phyloP scores from a whole-genome alignment of 2,329 filamentous ascomycete species.

The Botrytis elliptica region DNA sequence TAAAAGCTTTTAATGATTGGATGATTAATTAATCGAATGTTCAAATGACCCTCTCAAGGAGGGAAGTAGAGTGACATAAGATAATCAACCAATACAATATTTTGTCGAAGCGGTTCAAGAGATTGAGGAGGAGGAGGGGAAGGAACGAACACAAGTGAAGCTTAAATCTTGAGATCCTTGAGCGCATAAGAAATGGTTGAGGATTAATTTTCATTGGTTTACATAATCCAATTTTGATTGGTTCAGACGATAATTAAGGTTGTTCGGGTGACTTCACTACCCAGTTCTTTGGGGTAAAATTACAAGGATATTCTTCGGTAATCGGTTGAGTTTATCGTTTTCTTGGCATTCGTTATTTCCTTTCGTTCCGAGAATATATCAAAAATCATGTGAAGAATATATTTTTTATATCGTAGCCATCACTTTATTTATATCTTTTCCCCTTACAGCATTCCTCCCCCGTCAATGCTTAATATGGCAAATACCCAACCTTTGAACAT shows the following conservation, averaged over 20 bases:
- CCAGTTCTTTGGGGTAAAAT: not conserved
- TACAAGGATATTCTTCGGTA: not conserved
- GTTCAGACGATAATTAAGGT: not conserved
- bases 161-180: not conserved
- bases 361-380: not conserved
- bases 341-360: not conserved
- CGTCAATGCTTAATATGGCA: not conserved
- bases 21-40: not conserved
- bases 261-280: conserved; percentile 10
- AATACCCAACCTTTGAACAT: conserved; percentile 33
- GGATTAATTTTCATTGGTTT: conserved; percentile 15
- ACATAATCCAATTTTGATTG: not conserved
- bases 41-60: conserved; percentile 35
- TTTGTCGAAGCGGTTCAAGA: conserved; percentile 1
- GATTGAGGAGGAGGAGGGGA: conserved; percentile 17
- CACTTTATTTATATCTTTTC: not conserved
- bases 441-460: not conserved
- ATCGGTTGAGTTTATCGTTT: not conserved
- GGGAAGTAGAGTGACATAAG: conserved; percentile 32
- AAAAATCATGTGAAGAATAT: not conserved
- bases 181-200: conserved; percentile 11
- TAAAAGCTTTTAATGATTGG: not conserved
- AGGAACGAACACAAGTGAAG: not conserved
- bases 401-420: not conserved
- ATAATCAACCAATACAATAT: not conserved